Evolutionary conservation across 1,284 basidiomycete genomes (phyloP), one percentile per base, ranked within the genome.

Genomic region (Sanghuangporus weigelae): DNA sequence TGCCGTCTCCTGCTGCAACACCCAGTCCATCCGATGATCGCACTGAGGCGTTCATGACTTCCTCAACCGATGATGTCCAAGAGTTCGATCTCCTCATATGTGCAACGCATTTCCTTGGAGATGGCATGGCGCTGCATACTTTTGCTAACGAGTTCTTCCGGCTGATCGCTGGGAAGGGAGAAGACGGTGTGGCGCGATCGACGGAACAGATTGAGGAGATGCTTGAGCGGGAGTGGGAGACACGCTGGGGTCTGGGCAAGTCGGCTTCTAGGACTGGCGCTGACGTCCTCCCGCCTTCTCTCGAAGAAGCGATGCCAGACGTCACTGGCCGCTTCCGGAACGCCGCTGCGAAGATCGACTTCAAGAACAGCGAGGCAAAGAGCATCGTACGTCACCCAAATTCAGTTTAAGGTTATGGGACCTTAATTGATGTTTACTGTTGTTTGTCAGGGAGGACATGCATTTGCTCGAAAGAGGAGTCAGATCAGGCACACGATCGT

Each of bases 91-190:
- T 88, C 57, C 73, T 89, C 57, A 80, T 92, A 38, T 85, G 85
- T 69, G 85, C 87, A 3, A 82, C 87, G 10, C 90, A 92, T 69
- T 92, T 85, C 72, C 72, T 92, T 46, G 89, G 89, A 8, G 90
- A 93, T 70, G 89, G 89, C 31, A 90, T 90, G 84, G 89, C 90
- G 2, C 78, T 92, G 16, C 90, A 93, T 72, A 77, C 80, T 63
- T 86, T 87, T 65, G 86, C 86, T 11, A 88, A 90, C 70, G 87
- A 92, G 68, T 84, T 92, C 70, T 87, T 91, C 71, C 68, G 72
- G 10, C 75, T 92, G 5, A 75, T 93, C 31, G 70, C 68, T 11
- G 67, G 62, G 5, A 53, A 38, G 16, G 54, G 35, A 7, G 39
- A 60, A 11, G 58, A 53, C 21, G 81, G 80, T 8, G 71, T 78